Evolutionary conservation across 805 yeast genomes (phyloP), one percentile per base, ranked within the genome.

Genomic region (Kodamaea jinghongensis): DNA sequence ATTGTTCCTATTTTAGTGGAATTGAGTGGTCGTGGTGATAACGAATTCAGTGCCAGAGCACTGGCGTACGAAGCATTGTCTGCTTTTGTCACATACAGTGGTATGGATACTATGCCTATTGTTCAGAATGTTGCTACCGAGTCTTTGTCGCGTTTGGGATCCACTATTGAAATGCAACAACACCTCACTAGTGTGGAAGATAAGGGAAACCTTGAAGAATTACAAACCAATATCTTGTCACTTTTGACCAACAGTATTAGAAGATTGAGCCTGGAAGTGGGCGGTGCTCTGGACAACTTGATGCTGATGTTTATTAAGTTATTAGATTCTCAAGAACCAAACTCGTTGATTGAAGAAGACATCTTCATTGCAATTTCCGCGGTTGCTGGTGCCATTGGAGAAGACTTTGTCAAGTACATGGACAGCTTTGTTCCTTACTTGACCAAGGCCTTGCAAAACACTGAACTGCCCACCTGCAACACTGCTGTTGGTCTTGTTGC

Each of bases 11-110:
- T 81, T 1, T 72, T 91, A 51, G 54, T 89, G 29, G 73, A 76
- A 51, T 78, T 89, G 28, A 79, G 93, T 16, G 79, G 76, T 31
- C 79, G 83, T 54, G 53, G 67, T 12, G 96, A 88, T 55, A 93
- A 93, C 55, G 98, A 91, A 58, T 75, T 78, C 56, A 81, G 87
- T 44, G 78, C 95, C 4, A 77, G 98, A 57, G 91, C 98, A 2
- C 88, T 97, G n/a, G 95, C 98, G 2, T 93, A 88, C 60, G 96
- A 95, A 64, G 95, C 97, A 0, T 68, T 93, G 49, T 81, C 96
- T 2, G 74, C 91, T 0, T 69, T 90, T 55, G 96, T 91, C 16
- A 73, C 81, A 34, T 84, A 76, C 61, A 75, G 91, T 54, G 79
- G 95, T 4, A 73, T 71, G 32, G 86, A 79, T 53, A 84, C 84